Evolutionary conservation across 305 asterid genomes (phyloP).

Genomic region (Ajuga reptans): DNA sequence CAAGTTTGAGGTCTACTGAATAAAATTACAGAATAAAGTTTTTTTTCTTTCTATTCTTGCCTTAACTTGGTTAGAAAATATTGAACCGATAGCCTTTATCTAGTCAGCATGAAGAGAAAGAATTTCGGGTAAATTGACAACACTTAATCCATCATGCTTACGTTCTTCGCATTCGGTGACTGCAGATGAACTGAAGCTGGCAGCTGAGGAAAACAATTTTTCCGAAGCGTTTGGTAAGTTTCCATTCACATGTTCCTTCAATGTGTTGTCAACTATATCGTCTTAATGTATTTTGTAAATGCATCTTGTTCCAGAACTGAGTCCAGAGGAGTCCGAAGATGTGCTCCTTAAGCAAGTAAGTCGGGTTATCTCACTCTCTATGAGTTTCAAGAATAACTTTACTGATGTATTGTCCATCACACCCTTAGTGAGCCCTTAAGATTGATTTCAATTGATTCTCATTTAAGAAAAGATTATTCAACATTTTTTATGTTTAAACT

Average conservation of each 20-base stretch:
- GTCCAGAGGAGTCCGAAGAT: conserved; percentile 57
- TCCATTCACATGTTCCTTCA: background rate
- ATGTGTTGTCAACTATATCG: background rate
- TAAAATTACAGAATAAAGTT: too few relatives aligned
- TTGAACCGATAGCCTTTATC: background rate
- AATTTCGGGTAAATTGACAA: background rate
- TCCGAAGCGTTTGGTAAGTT: conserved; percentile 57
- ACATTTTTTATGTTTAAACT: background rate
- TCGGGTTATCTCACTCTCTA: background rate
- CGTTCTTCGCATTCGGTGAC: background rate
- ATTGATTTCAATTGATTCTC: background rate
- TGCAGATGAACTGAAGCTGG: conserved; percentile 60
- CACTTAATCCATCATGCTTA: background rate
- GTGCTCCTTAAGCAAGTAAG: conserved; percentile 65
- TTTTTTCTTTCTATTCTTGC: too few relatives aligned
- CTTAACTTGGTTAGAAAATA: background rate
- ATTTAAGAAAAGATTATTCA: background rate
- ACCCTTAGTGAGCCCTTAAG: too few relatives aligned
- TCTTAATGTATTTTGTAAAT: background rate
- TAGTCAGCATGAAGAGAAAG: background rate
- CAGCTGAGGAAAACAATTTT: conserved; percentile 42
- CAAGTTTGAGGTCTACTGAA: background rate
- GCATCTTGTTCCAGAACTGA: conserved; percentile 41
- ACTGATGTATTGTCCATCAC: too few relatives aligned
- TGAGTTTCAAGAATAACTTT: too few relatives aligned